Conservation (phyloP, 2,329 filamentous ascomycete genomes). For the Neofusicoccum cordaticola region DNA sequence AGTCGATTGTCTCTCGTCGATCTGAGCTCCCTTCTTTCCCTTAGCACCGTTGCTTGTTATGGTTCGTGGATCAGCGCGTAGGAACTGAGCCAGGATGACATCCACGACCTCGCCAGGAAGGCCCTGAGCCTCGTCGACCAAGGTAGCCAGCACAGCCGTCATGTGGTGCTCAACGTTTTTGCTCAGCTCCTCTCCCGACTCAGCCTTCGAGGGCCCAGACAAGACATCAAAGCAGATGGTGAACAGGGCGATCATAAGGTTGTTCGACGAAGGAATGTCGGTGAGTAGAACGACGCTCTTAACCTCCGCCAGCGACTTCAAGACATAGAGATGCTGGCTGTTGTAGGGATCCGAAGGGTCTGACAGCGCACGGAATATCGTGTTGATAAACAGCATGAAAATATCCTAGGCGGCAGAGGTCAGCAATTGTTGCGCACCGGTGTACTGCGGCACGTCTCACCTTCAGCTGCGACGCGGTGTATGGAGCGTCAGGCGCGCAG, state of each 20-base stretch:
- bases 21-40: conserved; percentile 51
- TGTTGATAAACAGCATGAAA: conserved; percentile 82
- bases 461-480: conserved; percentile 86
- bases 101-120: conserved; percentile 83
- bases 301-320: conserved; percentile 83
- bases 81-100: conserved; percentile 90
- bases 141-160: conserved; percentile 75
- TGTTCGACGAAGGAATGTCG: conserved; percentile 79
- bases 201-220: conserved; percentile 70
- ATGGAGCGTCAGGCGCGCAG: conserved; percentile 92
- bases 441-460: conserved; percentile 46
- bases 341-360: conserved; percentile 89
- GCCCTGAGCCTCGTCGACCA: conserved; percentile 80
- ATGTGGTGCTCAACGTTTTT: conserved; percentile 95
- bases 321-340: conserved; percentile 85
- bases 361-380: conserved; percentile 78
- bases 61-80: conserved; percentile 73
- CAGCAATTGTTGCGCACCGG: conserved; percentile 7
- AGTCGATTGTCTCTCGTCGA: conserved; percentile 77
- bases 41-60: conserved; percentile 42
- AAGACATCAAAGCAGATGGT: conserved; percentile 89
- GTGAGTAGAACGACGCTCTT: conserved; percentile 92
- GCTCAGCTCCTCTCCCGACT: conserved; percentile 75
- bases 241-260: conserved; percentile 74
- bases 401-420: conserved; percentile 64